These are phyloP conservation scores for Colletotrichum liaoningense DNA, from an alignment of 2,329 filamentous ascomycete genomes.

Conservation along the genomic window DNA sequence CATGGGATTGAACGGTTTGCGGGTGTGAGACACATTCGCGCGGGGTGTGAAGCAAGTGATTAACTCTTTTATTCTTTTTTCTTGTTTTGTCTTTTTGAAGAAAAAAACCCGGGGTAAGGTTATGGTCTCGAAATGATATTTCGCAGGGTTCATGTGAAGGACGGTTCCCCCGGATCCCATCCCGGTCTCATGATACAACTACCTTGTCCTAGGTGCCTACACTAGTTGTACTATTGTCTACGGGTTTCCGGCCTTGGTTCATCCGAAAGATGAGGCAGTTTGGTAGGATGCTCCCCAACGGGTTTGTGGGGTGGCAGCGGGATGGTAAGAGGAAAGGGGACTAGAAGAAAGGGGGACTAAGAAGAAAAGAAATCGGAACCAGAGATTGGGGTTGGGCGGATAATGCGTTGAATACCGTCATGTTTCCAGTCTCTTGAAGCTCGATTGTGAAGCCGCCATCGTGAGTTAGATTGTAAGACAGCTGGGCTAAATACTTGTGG, in stretches of 20 bases:
- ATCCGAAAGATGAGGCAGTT: neutral
- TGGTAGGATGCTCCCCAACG: neutral
- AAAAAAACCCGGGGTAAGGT: neutral
- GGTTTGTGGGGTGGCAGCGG: neutral
- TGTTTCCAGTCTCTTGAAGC: too few relatives aligned
- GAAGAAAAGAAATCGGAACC: neutral
- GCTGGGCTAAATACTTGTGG: neutral
- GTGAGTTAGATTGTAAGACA: neutral
- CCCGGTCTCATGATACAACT: neutral
- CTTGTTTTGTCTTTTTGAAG: neutral
- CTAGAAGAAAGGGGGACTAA: neutral
- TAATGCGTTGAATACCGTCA: too few relatives aligned
- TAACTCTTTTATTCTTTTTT: neutral
- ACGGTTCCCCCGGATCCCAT: neutral
- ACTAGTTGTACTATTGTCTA: neutral
- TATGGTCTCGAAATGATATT: neutral
- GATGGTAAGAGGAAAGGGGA: neutral
- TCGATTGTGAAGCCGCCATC: neutral
- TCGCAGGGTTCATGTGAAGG: neutral
- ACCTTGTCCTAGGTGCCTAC: too few relatives aligned
- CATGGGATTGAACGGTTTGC: neutral
- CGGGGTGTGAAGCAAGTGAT: neutral
- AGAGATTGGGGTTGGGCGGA: neutral
- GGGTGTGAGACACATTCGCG: neutral
- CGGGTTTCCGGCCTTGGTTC: neutral